phyloP scores from a whole-genome alignment of 805 yeast genomes.

The Saccharomycopsis olivae region DNA sequence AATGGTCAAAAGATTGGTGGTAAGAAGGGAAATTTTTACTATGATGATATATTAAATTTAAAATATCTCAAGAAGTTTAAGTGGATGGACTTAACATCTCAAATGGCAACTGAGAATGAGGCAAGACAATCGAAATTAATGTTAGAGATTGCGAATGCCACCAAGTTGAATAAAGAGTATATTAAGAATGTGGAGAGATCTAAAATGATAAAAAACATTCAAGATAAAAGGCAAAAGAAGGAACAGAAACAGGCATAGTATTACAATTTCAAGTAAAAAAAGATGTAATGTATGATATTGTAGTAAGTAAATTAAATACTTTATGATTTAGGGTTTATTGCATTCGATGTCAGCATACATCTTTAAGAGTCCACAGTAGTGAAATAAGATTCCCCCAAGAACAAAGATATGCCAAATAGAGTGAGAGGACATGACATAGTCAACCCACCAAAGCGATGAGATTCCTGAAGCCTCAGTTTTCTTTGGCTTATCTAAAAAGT shows the following conservation, averaged over 20 bases:
- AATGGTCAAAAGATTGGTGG: constrained; percentile 91
- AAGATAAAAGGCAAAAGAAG: constrained; percentile 33
- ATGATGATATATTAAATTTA: constrained; percentile 88
- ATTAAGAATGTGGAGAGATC: constrained; percentile 77
- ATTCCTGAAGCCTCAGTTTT: constrained; percentile 27
- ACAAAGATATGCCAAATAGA: constrained; percentile 93
- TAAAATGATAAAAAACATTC: constrained; percentile 65
- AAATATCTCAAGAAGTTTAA: constrained; percentile 87
- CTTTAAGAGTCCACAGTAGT: constrained; percentile 66
- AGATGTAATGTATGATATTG: too few relatives aligned
- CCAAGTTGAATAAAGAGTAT: constrained; percentile 74
- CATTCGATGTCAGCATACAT: constrained; percentile 35
- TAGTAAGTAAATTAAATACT: too few relatives aligned
- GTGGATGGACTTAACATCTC: constrained; percentile 91
- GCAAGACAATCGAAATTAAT: constrained; percentile 78
- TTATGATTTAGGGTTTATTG: constrained; percentile 12
- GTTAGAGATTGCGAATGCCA: constrained; percentile 83
- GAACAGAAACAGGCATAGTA: neutral
- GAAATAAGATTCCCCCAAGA: constrained; percentile 80
- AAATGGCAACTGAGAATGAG: constrained; percentile 84
- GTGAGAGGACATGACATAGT: constrained; percentile 66
- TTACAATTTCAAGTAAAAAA: too few relatives aligned
- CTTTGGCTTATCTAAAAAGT: constrained; percentile 34
- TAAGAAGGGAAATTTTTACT: constrained; percentile 78
- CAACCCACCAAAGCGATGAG: constrained; percentile 74